Evolutionary conservation across 1,284 basidiomycete genomes (phyloP).

Genomic region (Malassezia equina): DNA sequence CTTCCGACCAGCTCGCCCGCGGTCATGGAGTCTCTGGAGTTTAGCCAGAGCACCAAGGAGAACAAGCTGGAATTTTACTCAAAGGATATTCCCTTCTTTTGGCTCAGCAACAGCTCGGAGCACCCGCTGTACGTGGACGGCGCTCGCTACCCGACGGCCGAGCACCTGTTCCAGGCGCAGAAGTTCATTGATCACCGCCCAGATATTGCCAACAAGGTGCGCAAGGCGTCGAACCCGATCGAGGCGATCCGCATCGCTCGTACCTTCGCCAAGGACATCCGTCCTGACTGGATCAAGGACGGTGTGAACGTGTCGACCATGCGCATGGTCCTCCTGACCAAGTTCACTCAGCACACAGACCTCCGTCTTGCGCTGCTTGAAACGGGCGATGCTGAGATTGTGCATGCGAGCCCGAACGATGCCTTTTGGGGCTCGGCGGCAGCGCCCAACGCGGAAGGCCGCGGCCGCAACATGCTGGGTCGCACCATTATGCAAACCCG

Average conservation of each 20-base stretch:
- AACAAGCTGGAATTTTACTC: slow-evolving; percentile 21
- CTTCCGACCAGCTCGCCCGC: not conserved
- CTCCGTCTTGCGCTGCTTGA: slow-evolving; percentile 22
- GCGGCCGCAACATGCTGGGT: slow-evolving; percentile 29
- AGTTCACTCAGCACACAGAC: slow-evolving; percentile 25
- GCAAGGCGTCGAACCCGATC: slow-evolving; percentile 21
- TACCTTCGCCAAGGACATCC: slow-evolving; percentile 18
- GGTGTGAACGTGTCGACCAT: slow-evolving; percentile 30
- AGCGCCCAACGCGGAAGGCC: not conserved
- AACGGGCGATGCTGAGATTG: slow-evolving; percentile 26
- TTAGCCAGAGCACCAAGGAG: not conserved
- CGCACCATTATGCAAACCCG: slow-evolving; percentile 25
- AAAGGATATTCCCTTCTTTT: slow-evolving; percentile 24
- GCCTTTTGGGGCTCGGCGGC: slow-evolving; percentile 33
- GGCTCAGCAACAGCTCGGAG: slow-evolving; percentile 25
- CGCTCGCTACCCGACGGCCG: slow-evolving; percentile 27
- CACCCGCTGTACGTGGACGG: slow-evolving; percentile 23
- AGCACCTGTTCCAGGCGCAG: slow-evolving; percentile 33
- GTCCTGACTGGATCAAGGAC: slow-evolving; percentile 27
- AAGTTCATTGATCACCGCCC: slow-evolving; percentile 30
- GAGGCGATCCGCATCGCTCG: slow-evolving; percentile 30
- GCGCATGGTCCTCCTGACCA: slow-evolving; percentile 28
- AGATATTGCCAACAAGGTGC: slow-evolving; percentile 27
- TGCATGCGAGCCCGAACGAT: slow-evolving; percentile 28
- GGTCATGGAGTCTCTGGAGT: not conserved